These are phyloP conservation scores for Phytopythium litorale DNA, from an alignment of 352 stramenopile species.

Conservation along the genomic window DNA sequence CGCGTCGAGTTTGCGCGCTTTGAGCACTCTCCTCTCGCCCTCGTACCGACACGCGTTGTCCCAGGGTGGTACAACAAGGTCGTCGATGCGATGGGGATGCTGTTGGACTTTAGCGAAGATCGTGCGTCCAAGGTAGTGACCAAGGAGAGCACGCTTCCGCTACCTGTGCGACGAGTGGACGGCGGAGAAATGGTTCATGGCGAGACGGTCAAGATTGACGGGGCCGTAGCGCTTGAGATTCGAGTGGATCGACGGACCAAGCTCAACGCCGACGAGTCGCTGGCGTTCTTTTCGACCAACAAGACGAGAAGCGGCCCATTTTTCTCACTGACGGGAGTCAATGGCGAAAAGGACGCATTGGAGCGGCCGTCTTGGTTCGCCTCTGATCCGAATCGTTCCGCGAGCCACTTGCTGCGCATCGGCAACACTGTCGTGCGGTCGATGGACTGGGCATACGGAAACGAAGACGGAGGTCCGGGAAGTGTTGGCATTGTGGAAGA, in stretches of 20 bases:
- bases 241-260: slow-evolving; percentile 58
- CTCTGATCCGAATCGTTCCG: slow-evolving; percentile 21
- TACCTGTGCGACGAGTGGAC: slow-evolving; percentile 1
- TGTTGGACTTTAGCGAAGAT: slow-evolving; percentile 53
- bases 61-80: slow-evolving; percentile 65
- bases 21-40: slow-evolving; percentile 30
- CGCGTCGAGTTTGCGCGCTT: slow-evolving; percentile 16
- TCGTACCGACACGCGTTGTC: slow-evolving; percentile 22
- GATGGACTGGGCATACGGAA: slow-evolving; percentile 63
- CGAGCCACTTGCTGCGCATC: slow-evolving; percentile 24
- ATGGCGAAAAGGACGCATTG: slow-evolving; percentile 23
- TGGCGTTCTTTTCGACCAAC: slow-evolving; percentile 21
- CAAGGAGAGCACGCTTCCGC: slow-evolving; percentile 55
- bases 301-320: neutral
- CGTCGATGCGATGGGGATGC: slow-evolving; percentile 44
- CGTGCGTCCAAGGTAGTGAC: slow-evolving; percentile 25
- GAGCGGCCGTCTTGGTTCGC: slow-evolving; percentile 38
- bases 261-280: slow-evolving; percentile 25
- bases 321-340: slow-evolving; percentile 26
- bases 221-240: slow-evolving; percentile 61
- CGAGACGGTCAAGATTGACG: slow-evolving; percentile 33
- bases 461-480: slow-evolving; percentile 70
- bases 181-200: neutral
- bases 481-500: slow-evolving; percentile 51
- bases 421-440: slow-evolving; percentile 58